phyloP scores from a whole-genome alignment of 176 grass and related monocot genomes.

The Chrysopogon serrulatus region DNA sequence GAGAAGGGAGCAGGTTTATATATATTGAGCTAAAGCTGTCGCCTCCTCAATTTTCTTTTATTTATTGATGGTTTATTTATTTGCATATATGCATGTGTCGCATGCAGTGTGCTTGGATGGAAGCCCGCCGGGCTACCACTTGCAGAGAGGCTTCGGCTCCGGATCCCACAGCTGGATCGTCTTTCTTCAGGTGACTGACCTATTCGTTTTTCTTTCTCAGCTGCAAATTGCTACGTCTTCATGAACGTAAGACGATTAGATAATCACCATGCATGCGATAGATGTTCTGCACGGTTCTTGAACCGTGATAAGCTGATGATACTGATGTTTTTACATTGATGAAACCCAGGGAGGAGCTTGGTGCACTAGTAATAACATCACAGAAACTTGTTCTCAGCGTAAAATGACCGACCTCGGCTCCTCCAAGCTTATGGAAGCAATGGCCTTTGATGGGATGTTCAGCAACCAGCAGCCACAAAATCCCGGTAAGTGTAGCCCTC shows the following conservation, averaged over 20 bases:
- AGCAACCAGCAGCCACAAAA: slow-evolving; percentile 43
- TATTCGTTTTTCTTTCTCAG: background rate
- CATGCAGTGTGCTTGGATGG: slow-evolving; percentile 75
- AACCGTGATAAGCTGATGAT: background rate
- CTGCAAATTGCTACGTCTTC: background rate
- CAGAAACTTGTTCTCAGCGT: slow-evolving; percentile 26
- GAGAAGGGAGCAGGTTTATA: background rate
- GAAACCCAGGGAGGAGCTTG: slow-evolving; percentile 60
- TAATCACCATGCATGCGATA: too few species aligned
- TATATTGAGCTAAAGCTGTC: background rate
- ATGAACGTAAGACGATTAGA: background rate
- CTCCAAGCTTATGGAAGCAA: slow-evolving; percentile 45
- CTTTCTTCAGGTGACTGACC: slow-evolving; percentile 46
- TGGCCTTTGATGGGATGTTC: slow-evolving; percentile 49
- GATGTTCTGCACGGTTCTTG: background rate
- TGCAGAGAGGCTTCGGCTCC: slow-evolving; percentile 57
- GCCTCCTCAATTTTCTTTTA: background rate
- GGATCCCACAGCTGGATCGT: slow-evolving; percentile 60
- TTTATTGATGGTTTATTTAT: background rate
- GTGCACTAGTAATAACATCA: background rate
- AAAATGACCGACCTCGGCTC: slow-evolving; percentile 39
- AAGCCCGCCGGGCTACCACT: slow-evolving; percentile 58
- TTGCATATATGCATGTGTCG: background rate
- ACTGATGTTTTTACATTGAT: background rate
- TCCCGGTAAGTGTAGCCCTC: slow-evolving; percentile 32